Evolutionary conservation across 1,284 basidiomycete genomes (phyloP), one percentile per base, ranked within the genome.

Genomic region (Sporisorium exsertum): DNA sequence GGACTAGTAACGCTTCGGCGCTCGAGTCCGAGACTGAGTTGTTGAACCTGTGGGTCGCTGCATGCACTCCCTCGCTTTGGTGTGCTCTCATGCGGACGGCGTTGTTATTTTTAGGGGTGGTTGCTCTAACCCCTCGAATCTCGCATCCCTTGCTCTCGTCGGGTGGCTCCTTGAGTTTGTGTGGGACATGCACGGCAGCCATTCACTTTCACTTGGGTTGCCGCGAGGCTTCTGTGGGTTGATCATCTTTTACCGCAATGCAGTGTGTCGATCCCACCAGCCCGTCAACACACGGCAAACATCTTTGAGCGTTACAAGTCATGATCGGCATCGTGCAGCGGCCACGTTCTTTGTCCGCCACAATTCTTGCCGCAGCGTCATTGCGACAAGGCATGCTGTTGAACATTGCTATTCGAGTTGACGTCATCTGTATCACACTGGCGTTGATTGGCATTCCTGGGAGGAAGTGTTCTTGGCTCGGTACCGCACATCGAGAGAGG

Each of bases 21-120:
- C 27, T n/a, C 18, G 15, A 49, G 47, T 29, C 47, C 47, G 47
- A 49, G 47, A 16, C 47, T 47, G 46, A 8, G 46, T 27, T 12
- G 37, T 3, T 40, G 37, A n/a, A 18, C n/a, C 37, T 40, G 37
- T 40, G 37, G 37, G 37, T 40, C n/a, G 37, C 5, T 40, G 37
- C 37, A 40, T 4, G 4, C 18, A 15, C 29, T 5, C 29, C 10
- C 29, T 5, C 29, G 29, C 13, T 15, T 15, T 35, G 13, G n/a
- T n/a, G n/a, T n/a, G 35, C 35, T 35, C 13, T 15, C 8, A 35
- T 35, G 35, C 35, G 22, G 20, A 24, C 22, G 24, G 22, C 13
- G 24, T 22, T 16, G 35, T 35, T 53, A 40, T 53, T 53, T 53
- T 53, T 53, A 53, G 51, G 51, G 51, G 51, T 53, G 15, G 20